These are phyloP conservation scores for Serpula lacrymans DNA, from an alignment of 768 basidiomycete genomes.

Conservation along the genomic window DNA sequence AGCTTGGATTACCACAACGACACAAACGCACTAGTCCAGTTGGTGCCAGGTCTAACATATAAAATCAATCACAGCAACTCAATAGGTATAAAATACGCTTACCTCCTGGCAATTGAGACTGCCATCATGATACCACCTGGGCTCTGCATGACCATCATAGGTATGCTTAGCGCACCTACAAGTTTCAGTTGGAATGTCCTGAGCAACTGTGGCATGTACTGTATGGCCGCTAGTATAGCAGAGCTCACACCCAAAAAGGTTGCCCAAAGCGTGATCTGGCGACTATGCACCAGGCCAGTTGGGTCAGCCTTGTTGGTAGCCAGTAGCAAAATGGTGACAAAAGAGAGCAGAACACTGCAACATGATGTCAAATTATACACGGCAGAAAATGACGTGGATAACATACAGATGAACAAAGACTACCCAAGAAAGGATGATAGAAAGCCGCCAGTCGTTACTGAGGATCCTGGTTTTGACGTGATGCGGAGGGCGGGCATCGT, in stretches of 20 bases:
- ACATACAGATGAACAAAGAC: constrained; percentile 72
- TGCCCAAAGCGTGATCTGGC: constrained; percentile 61
- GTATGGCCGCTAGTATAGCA: constrained; percentile 71
- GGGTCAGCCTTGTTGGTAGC: constrained; percentile 36
- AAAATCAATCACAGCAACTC: constrained; percentile 3
- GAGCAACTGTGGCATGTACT: constrained; percentile 85
- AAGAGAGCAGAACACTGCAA: constrained; percentile 48
- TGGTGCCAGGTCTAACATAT: constrained; percentile 62
- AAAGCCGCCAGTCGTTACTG: constrained; percentile 75
- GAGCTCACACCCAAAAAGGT: constrained; percentile 84
- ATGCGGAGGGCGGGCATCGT: constrained; percentile 39
- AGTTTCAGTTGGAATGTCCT: constrained; percentile 76
- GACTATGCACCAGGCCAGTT: constrained; percentile 31
- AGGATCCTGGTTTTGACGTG: constrained; percentile 46
- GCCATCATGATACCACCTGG: constrained; percentile 91
- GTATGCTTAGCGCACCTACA: constrained; percentile 90
- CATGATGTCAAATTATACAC: constrained; percentile 4
- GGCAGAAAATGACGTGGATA: constrained; percentile 1
- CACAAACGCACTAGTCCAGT: constrained; percentile 75
- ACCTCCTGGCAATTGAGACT: constrained; percentile 71
- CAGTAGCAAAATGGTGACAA: constrained; percentile 64
- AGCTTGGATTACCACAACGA: neutral
- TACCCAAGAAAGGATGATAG: constrained; percentile 70
- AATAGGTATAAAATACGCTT: constrained; percentile 11
- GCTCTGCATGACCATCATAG: constrained; percentile 94